These are phyloP conservation scores for Vachellia pachyceras DNA, from an alignment of 306 rosid genomes.

Conservation along the genomic window DNA sequence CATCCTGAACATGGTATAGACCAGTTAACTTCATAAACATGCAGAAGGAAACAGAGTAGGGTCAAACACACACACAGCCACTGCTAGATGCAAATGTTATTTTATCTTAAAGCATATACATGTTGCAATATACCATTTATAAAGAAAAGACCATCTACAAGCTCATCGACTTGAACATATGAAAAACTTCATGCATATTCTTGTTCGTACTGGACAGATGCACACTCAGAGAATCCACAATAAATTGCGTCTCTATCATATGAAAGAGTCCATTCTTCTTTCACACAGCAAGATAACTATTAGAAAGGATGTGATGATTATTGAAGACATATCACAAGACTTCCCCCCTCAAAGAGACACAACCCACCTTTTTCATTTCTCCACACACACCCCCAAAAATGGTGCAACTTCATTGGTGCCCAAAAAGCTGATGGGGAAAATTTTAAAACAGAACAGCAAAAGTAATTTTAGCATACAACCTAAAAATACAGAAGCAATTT, in stretches of 20 bases:
- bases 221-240: background rate
- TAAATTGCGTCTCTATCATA: background rate
- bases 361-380: too few species aligned
- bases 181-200: constrained; percentile 13
- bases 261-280: constrained; percentile 21
- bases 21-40: constrained; percentile 33
- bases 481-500: background rate
- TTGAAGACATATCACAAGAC: background rate
- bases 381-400: background rate
- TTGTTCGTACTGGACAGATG: background rate
- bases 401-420: background rate
- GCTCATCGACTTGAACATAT: background rate
- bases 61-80: constrained; percentile 19
- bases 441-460: background rate
- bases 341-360: too few species aligned
- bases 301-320: background rate
- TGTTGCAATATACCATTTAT: background rate
- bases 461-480: constrained; percentile 1
- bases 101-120: constrained; percentile 5
- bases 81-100: background rate
- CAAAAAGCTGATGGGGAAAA: background rate
- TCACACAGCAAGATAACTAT: constrained; percentile 2
- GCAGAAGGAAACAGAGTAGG: constrained; percentile 25
- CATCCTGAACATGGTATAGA: constrained; percentile 70
- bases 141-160: constrained; percentile 19